These are phyloP conservation scores for Uromyces viciae-fabae DNA, from an alignment of 1,284 basidiomycete species.

Conservation along the genomic window DNA sequence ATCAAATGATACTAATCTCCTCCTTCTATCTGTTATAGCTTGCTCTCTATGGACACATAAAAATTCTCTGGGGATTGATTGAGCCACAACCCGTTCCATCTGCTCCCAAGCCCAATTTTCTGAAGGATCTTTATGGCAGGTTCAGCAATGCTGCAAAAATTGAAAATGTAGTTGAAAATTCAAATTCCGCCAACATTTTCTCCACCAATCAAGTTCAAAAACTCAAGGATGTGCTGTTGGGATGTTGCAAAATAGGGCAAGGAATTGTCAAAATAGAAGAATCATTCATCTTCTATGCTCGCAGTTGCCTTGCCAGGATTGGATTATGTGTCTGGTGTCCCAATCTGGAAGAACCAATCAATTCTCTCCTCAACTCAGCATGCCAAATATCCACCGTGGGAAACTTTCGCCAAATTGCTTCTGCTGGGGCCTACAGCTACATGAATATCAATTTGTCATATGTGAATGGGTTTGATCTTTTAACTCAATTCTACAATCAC, in stretches of 20 bases:
- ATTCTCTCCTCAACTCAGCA: slow-evolving; percentile 8
- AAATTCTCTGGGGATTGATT: slow-evolving; percentile 13
- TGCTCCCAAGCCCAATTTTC: neutral
- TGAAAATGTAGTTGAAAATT: neutral
- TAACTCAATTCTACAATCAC: neutral
- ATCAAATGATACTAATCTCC: neutral
- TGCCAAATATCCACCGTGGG: neutral
- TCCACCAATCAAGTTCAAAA: neutral
- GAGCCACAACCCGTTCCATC: neutral
- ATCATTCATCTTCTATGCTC: neutral
- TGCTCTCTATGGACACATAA: slow-evolving; percentile 20
- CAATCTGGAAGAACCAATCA: neutral
- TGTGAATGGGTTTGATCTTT: neutral
- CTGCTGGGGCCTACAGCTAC: neutral
- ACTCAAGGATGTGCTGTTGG: neutral
- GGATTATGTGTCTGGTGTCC: neutral
- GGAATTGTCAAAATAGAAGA: neutral
- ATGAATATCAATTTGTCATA: neutral
- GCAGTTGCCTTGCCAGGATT: neutral
- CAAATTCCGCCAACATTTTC: neutral
- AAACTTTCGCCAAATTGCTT: neutral
- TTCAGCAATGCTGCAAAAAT: neutral
- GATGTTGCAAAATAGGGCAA: neutral
- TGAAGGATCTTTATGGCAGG: neutral
- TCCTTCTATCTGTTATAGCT: neutral